Percentiles rank a stretch among this genome's conserved stretches.
Conservation (phyloP, 331 rosid species). For the Acacia concinna region DNA sequence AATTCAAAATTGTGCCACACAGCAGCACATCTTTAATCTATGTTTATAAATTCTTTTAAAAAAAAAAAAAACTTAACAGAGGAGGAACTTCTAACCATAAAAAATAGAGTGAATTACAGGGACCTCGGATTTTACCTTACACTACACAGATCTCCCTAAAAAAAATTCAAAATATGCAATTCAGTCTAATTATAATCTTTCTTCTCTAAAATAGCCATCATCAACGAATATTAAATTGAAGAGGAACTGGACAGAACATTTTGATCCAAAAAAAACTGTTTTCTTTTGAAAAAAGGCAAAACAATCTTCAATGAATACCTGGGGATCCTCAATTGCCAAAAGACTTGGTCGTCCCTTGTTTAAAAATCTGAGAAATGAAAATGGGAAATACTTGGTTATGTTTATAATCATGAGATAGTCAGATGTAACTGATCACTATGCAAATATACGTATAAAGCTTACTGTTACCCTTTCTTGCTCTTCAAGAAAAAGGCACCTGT, state of each 20-base stretch:
- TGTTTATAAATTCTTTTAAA: too few species aligned
- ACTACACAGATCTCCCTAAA: neutral
- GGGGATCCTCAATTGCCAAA: slow-evolving; percentile 90
- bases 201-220: neutral
- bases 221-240: neutral
- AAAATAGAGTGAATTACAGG: neutral
- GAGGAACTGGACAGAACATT: neutral
- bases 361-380: slow-evolving; percentile 53
- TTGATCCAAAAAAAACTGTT: slow-evolving; percentile 1
- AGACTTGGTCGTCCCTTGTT: slow-evolving; percentile 59
- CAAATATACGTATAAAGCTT: slow-evolving; percentile 15
- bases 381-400: slow-evolving; percentile 7
- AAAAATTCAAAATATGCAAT: neutral
- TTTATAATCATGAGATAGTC: neutral
- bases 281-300: neutral
- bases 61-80: too few species aligned
- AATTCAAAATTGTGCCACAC: neutral
- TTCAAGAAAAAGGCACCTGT: slow-evolving; percentile 73
- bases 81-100: neutral
- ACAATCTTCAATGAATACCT: slow-evolving; percentile 51
- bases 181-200: neutral
- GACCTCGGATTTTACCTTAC: neutral
- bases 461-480: slow-evolving; percentile 65
- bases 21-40: neutral
- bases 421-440: slow-evolving; percentile 16